Evolutionary conservation across 2,329 filamentous ascomycete species (phyloP).

Genomic region (Podosphaera xanthii): DNA sequence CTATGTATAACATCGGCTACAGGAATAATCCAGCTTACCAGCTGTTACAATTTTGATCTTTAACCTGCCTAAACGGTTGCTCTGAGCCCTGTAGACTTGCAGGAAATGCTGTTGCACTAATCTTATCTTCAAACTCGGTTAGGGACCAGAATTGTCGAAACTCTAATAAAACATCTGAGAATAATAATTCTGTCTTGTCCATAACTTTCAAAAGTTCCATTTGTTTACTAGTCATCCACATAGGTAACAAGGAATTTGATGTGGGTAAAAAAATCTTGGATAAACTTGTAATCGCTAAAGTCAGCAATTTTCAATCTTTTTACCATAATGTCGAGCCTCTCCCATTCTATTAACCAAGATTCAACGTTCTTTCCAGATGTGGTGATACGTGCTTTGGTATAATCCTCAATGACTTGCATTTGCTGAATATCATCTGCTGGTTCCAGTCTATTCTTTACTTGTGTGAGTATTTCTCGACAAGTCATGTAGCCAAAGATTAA

Average conservation of each 20-base stretch:
- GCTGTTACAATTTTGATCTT: neutral
- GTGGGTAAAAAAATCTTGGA: neutral
- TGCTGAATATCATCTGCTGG: neutral
- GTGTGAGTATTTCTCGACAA: neutral
- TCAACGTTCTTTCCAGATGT: neutral
- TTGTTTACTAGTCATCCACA: neutral
- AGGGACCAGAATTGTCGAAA: neutral
- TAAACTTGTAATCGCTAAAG: neutral
- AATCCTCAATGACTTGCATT: neutral
- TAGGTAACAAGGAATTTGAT: neutral
- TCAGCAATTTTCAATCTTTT: too few relatives aligned
- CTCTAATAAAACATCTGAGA: neutral
- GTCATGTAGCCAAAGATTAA: neutral
- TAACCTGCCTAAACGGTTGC: neutral
- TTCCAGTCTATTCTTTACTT: neutral
- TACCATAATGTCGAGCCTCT: neutral
- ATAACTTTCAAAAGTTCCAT: neutral
- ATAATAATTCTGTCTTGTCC: neutral
- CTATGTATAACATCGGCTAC: too few relatives aligned
- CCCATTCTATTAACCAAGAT: neutral
- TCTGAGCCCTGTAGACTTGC: neutral
- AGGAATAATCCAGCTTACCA: neutral
- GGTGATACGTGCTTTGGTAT: neutral
- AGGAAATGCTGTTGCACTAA: neutral
- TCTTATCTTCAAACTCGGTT: neutral